These are phyloP conservation scores for Raphanus hybrid DNA, from an alignment of 441 rosid species.

Conservation along the genomic window DNA sequence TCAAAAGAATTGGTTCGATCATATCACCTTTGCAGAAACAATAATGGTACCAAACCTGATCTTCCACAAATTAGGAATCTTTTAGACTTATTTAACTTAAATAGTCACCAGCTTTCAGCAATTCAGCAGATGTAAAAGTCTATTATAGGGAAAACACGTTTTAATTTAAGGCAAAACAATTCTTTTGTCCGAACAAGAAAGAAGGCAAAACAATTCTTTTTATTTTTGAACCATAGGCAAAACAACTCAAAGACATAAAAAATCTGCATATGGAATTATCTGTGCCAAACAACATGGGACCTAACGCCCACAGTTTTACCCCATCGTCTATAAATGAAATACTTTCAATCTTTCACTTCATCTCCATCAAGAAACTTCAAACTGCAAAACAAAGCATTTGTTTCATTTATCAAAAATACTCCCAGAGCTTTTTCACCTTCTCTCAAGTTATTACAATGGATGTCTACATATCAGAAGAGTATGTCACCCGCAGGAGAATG, in stretches of 20 bases:
- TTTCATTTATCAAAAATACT: not conserved
- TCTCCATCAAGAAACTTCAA: not conserved
- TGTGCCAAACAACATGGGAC: constrained; percentile 1
- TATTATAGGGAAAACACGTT: not conserved
- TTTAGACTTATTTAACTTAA: not conserved
- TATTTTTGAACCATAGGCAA: not conserved
- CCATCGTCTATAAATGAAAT: not conserved
- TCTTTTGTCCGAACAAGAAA: too few species aligned
- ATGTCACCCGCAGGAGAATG: constrained; percentile 53
- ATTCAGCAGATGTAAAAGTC: not conserved
- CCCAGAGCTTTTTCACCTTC: not conserved
- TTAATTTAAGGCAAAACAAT: not conserved
- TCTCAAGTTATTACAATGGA: constrained; percentile 42
- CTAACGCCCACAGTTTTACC: not conserved
- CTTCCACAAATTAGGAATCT: not conserved
- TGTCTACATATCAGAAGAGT: constrained; percentile 70
- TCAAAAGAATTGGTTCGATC: constrained; percentile 6
- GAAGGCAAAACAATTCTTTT: not conserved
- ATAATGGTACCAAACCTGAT: not conserved
- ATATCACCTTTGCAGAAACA: constrained; percentile 9
- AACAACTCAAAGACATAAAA: not conserved
- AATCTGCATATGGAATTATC: not conserved
- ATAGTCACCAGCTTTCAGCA: not conserved
- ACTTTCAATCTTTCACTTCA: not conserved
- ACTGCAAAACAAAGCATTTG: not conserved